Conservation (phyloP, 805 yeast genomes). For the Lipomyces sp. region DNA sequence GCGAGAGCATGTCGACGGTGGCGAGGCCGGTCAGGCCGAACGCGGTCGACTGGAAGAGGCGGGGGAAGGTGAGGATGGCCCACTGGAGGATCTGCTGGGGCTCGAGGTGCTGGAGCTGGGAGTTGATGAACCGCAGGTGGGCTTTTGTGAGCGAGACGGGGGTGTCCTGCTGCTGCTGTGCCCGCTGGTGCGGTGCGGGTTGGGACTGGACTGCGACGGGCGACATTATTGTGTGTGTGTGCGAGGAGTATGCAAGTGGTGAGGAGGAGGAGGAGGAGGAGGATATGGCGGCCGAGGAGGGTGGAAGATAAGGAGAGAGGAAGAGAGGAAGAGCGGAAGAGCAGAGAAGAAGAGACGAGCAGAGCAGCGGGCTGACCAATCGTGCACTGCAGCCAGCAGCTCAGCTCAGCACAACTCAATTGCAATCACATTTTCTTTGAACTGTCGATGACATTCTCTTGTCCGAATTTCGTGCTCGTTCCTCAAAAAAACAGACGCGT, state of each 20-base stretch:
- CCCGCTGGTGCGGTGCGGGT: background rate
- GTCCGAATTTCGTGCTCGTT: too few species aligned
- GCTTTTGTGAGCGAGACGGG: slow-evolving; percentile 43
- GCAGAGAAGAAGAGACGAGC: background rate
- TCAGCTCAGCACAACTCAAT: too few species aligned
- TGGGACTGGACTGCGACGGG: slow-evolving; percentile 16
- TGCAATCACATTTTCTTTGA: too few species aligned
- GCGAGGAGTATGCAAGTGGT: background rate
- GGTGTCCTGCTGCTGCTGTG: background rate
- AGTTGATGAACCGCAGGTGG: slow-evolving; percentile 66
- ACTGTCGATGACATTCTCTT: too few species aligned
- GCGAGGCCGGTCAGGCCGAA: slow-evolving; percentile 91
- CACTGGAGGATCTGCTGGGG: slow-evolving; percentile 77
- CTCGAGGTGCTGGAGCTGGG: slow-evolving; percentile 49
- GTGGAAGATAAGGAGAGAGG: background rate
- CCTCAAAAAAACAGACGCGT: too few species aligned
- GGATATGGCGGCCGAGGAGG: background rate
- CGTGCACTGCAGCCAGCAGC: too few species aligned
- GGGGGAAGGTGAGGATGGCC: slow-evolving; percentile 81
- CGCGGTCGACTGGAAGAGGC: slow-evolving; percentile 86
- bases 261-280: background rate
- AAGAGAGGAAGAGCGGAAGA: background rate
- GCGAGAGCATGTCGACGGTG: slow-evolving; percentile 75
- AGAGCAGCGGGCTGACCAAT: too few species aligned
- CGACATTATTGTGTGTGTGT: slow-evolving; percentile 7